Percentiles rank a stretch among this genome's conserved stretches.
Evolutionary conservation across 129 eudicot genomes (phyloP).

Genomic region (Gnaphalium uliginosum): DNA sequence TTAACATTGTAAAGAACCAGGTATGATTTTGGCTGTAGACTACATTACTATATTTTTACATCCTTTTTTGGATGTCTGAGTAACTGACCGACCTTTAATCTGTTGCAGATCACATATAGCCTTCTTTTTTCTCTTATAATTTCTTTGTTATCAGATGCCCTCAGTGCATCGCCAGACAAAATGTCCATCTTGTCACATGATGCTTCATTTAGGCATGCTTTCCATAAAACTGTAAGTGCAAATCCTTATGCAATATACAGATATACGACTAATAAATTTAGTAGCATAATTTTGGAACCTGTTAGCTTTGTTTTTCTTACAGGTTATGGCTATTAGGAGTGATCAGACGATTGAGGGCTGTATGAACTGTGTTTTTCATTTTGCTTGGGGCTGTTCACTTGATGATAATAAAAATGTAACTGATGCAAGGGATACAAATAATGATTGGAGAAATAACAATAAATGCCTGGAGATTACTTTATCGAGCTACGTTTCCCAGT

Average conservation of each 20-base stretch:
- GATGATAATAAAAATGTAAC: slow-evolving; percentile 58
- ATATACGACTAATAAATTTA: background rate
- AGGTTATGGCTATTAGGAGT: slow-evolving; percentile 68
- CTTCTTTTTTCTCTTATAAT: slow-evolving; percentile 80
- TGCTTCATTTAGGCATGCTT: slow-evolving; percentile 72
- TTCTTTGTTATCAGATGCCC: slow-evolving; percentile 80
- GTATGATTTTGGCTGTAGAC: slow-evolving; percentile 34
- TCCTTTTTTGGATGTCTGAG: background rate
- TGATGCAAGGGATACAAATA: slow-evolving; percentile 54
- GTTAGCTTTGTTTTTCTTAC: slow-evolving; percentile 22
- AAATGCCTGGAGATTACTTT: slow-evolving; percentile 76
- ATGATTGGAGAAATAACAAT: slow-evolving; percentile 49
- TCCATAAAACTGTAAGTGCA: slow-evolving; percentile 72
- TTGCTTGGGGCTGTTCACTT: slow-evolving; percentile 96
- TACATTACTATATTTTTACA: background rate
- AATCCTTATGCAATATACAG: background rate
- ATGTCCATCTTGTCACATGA: slow-evolving; percentile 62
- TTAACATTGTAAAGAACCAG: slow-evolving; percentile 67
- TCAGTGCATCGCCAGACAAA: slow-evolving; percentile 67
- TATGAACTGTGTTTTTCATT: slow-evolving; percentile 65
- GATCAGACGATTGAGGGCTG: slow-evolving; percentile 74
- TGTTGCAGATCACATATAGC: slow-evolving; percentile 73
- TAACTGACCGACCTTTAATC: slow-evolving; percentile 5
- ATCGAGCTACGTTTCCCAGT: slow-evolving; percentile 78
- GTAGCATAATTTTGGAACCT: slow-evolving; percentile 11